Conservation (phyloP, 164 flowering plant species). For the Aristolochia californica region DNA sequence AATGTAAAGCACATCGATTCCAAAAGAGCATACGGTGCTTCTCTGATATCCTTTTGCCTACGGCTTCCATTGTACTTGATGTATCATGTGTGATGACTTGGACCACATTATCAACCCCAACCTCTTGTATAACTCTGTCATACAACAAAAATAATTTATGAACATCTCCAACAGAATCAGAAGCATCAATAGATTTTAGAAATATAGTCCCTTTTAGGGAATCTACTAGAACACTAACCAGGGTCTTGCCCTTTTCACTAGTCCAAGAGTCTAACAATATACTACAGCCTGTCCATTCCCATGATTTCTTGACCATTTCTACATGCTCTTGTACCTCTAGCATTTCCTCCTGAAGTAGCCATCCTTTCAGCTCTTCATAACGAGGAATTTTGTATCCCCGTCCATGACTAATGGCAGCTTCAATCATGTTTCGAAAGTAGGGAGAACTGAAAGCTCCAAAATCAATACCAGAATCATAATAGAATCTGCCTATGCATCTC, state of each 20-base stretch:
- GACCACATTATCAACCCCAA: conserved; percentile 50
- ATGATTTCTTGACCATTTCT: conserved; percentile 30
- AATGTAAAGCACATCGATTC: conserved; percentile 45
- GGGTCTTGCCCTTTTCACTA: conserved; percentile 27
- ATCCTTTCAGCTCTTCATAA: conserved; percentile 34
- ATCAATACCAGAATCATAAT: conserved; percentile 39
- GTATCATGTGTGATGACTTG: conserved; percentile 40
- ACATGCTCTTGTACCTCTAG: conserved; percentile 30
- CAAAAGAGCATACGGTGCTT: conserved; percentile 33
- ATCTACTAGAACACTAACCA: conserved; percentile 42
- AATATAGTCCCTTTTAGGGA: conserved; percentile 47
- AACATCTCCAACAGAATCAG: conserved; percentile 19
- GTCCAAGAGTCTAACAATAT: conserved; percentile 60
- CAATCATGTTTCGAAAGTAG: conserved; percentile 35
- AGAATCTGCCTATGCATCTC: conserved; percentile 41
- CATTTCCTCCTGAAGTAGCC: conserved; percentile 35
- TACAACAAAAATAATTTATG: conserved; percentile 26
- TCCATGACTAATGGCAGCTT: conserved; percentile 15
- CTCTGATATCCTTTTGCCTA: conserved; percentile 31
- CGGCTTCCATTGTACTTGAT: conserved; percentile 25
- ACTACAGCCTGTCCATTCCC: conserved; percentile 72
- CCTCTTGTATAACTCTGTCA: conserved; percentile 36
- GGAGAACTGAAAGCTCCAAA: conserved; percentile 24
- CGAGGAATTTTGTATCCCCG: conserved; percentile 22
- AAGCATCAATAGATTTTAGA: conserved; percentile 38